Evolutionary conservation across 208 protist species (phyloP).

Genomic region (Acanthamoeba sp.): DNA sequence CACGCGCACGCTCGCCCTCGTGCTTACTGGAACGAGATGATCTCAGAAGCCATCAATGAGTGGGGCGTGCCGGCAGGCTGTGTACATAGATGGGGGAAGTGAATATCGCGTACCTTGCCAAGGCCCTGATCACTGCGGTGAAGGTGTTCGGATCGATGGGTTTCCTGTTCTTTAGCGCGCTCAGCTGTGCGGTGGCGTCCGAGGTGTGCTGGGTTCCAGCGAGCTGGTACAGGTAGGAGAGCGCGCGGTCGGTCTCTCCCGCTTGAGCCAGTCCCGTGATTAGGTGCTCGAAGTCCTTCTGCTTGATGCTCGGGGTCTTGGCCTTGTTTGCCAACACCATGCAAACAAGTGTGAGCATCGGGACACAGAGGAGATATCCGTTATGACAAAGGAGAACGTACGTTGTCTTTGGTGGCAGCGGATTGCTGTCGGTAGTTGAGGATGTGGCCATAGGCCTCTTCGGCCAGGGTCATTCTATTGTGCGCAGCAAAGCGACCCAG

Average conservation of each 20-base stretch:
- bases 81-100: not conserved
- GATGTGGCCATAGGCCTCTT: constrained; percentile 22
- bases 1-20: not conserved
- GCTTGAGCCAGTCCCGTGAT: not conserved
- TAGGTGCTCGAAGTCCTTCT: constrained; percentile 33
- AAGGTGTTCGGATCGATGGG: not conserved
- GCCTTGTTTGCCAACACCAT: not conserved
- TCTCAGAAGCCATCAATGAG: no score
- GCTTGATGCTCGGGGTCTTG: constrained; percentile 2
- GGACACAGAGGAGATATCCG: no score
- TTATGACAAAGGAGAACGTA: not conserved
- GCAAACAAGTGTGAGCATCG: not conserved
- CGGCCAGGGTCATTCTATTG: constrained; percentile 5
- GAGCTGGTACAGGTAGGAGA: not conserved
- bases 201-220: not conserved
- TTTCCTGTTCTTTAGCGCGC: not conserved
- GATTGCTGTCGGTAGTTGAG: not conserved
- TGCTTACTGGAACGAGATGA: not conserved
- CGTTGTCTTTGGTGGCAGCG: not conserved
- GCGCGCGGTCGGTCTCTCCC: not conserved
- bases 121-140: not conserved
- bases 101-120: not conserved
- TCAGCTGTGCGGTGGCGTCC: not conserved
- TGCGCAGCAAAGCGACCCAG: constrained; percentile 42
- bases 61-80: not conserved